Conservation (phyloP, 148 eudicot species). For the Amaranthus cruentus region DNA sequence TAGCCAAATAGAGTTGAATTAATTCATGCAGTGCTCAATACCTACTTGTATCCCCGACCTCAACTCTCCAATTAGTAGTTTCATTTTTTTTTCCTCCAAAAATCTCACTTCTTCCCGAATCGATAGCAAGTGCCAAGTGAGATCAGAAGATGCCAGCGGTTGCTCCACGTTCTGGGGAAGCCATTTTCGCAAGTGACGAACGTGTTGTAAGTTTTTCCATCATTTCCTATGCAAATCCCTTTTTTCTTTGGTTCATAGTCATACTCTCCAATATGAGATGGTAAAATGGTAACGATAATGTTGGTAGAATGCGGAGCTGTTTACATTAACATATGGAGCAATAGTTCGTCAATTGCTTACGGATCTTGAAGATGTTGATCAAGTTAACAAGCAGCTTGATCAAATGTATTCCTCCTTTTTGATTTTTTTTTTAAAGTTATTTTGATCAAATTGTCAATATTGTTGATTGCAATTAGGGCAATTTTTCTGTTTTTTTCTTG, state of each 20-base stretch:
- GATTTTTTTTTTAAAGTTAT: neutral
- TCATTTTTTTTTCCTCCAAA: neutral
- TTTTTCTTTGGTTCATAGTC: neutral
- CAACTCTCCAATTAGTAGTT: neutral
- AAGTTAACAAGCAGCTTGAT: constrained; percentile 98
- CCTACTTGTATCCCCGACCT: neutral
- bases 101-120: neutral
- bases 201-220: constrained; percentile 28
- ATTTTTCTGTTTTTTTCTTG: neutral
- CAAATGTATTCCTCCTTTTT: constrained; percentile 45
- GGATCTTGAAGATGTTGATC: constrained; percentile 95
- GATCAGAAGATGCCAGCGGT: constrained; percentile 29
- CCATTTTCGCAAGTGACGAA: constrained; percentile 42
- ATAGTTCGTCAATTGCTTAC: constrained; percentile 87
- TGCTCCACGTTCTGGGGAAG: constrained; percentile 44
- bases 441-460: neutral
- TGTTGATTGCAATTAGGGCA: neutral
- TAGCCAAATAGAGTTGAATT: too few species aligned
- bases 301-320: constrained; percentile 77
- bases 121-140: neutral
- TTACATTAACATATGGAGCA: constrained; percentile 97
- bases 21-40: too few species aligned
- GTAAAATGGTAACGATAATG: neutral
- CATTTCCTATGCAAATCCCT: neutral
- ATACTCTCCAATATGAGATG: neutral